Conservation (phyloP, 768 basidiomycete species). For the Calocybe gangraenosa region DNA sequence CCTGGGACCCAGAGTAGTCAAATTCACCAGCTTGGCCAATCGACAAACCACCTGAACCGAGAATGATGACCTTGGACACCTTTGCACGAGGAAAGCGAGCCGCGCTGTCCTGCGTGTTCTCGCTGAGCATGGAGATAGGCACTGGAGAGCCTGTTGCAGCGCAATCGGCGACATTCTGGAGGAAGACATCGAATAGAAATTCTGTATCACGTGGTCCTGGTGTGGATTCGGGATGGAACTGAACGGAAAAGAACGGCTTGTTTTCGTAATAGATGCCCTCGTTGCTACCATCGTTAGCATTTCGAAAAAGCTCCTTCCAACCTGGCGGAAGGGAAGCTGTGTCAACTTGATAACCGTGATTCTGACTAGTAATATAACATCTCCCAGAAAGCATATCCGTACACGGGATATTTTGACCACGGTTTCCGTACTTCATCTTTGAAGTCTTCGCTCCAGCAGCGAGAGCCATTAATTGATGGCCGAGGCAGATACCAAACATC, state of each 20-base stretch:
- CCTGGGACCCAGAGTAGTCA: slow-evolving; percentile 99
- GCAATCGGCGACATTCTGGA: slow-evolving; percentile 80
- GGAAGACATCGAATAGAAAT: slow-evolving; percentile 97
- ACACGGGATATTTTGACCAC: slow-evolving; percentile 98
- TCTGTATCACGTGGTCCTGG: slow-evolving; percentile 98
- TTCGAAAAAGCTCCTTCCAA: slow-evolving; percentile 94
- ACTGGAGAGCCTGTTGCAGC: slow-evolving; percentile 47
- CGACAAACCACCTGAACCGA: slow-evolving; percentile 95
- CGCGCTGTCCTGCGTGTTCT: slow-evolving; percentile 82
- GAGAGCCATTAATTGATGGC: slow-evolving; percentile 93
- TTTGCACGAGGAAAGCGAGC: slow-evolving; percentile 63
- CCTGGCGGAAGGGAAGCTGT: slow-evolving; percentile 67
- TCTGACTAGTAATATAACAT: slow-evolving; percentile 99
- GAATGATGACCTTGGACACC: slow-evolving; percentile 91
- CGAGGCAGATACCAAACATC: slow-evolving; percentile 98
- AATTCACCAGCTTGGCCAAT: slow-evolving; percentile 99
- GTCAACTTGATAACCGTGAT: slow-evolving; percentile 97
- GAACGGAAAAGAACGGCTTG: slow-evolving; percentile 97
- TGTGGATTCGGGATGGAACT: slow-evolving; percentile 98
- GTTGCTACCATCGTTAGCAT: slow-evolving; percentile 96
- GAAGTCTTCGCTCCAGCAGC: slow-evolving; percentile 92
- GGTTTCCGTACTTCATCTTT: slow-evolving; percentile 99
- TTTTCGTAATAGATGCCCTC: slow-evolving; percentile 94
- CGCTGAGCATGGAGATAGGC: slow-evolving; percentile 70
- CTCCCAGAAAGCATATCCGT: slow-evolving; percentile 90